Conservation (phyloP, 139 green algal genomes). For the Picochlorum sp. region DNA sequence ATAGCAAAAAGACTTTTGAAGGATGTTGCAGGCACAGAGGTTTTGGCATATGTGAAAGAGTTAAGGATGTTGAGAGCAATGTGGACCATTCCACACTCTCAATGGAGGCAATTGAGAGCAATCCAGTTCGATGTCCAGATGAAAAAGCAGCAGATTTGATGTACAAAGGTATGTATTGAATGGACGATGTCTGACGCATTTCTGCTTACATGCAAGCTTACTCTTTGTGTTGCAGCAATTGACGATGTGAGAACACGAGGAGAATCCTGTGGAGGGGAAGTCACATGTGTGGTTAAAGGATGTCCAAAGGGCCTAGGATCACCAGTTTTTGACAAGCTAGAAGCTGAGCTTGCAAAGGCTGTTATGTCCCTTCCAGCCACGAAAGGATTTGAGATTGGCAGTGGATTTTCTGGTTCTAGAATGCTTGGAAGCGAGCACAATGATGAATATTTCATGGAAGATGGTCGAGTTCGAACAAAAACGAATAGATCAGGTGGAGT, state of each 20-base stretch:
- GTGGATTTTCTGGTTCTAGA: conserved; percentile 69
- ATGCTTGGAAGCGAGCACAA: conserved; percentile 95
- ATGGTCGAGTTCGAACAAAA: conserved; percentile 70
- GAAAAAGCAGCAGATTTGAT: conserved; percentile 72
- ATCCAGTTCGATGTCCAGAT: conserved; percentile 94
- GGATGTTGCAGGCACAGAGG: conserved; percentile 59
- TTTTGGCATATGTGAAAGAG: conserved; percentile 87
- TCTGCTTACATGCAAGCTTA: background rate
- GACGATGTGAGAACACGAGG: conserved; percentile 84
- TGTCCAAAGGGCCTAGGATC: conserved; percentile 79
- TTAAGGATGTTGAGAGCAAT: conserved; percentile 64
- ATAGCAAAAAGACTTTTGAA: conserved; percentile 96
- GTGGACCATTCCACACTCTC: conserved; percentile 73
- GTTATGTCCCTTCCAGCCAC: conserved; percentile 92
- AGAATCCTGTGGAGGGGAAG: conserved; percentile 92
- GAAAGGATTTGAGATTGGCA: conserved; percentile 99
- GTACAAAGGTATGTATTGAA: conserved; percentile 45
- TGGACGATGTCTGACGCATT: conserved; percentile 26
- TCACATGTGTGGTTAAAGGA: conserved; percentile 92
- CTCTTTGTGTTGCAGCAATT: conserved; percentile 52
- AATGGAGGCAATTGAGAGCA: conserved; percentile 84
- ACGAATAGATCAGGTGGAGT: conserved; percentile 76
- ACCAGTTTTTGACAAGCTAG: conserved; percentile 98
- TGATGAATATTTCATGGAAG: conserved; percentile 87
- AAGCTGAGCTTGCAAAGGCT: conserved; percentile 94